These are phyloP conservation scores for Niveomyces coronatus DNA, from an alignment of 2,329 filamentous ascomycete genomes.

Conservation along the genomic window DNA sequence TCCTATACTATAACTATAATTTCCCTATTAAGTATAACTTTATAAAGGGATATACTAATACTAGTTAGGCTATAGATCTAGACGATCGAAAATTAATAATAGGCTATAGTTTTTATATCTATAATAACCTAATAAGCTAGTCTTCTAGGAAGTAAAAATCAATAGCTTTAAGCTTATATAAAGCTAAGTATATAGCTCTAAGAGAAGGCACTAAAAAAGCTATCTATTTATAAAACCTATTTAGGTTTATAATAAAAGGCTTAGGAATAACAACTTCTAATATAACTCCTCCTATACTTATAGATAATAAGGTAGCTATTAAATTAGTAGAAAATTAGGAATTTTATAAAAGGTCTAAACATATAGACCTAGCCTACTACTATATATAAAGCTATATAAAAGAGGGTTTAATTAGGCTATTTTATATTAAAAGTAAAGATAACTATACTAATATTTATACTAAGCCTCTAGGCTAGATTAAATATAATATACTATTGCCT, in stretches of 20 bases:
- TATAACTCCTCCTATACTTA: not conserved
- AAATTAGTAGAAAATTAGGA: not conserved
- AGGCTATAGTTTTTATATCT: not conserved
- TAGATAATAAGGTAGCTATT: not conserved
- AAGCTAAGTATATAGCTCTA: slow-evolving; percentile 3
- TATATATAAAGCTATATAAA: not conserved
- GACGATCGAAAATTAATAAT: not conserved
- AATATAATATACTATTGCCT: not conserved
- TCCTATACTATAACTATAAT: slow-evolving; percentile 3
- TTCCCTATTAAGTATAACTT: slow-evolving; percentile 2
- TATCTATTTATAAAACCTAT: not conserved
- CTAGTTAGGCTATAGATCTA: not conserved
- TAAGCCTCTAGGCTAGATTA: not conserved
- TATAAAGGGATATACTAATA: not conserved
- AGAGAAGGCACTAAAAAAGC: not conserved
- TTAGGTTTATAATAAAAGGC: not conserved
- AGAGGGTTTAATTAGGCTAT: not conserved
- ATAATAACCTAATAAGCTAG: slow-evolving; percentile 2
- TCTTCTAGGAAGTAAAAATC: slow-evolving; percentile 1
- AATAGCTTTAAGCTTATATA: slow-evolving; percentile 1
- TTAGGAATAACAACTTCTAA: not conserved
- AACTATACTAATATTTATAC: not conserved
- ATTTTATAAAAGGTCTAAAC: slow-evolving; percentile 1
- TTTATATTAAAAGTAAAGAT: not conserved
- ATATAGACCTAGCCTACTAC: not conserved